Percentiles rank a stretch among this genome's conserved stretches.
phyloP scores from a whole-genome alignment of 768 basidiomycete species.

The Chalciporus chontae region DNA sequence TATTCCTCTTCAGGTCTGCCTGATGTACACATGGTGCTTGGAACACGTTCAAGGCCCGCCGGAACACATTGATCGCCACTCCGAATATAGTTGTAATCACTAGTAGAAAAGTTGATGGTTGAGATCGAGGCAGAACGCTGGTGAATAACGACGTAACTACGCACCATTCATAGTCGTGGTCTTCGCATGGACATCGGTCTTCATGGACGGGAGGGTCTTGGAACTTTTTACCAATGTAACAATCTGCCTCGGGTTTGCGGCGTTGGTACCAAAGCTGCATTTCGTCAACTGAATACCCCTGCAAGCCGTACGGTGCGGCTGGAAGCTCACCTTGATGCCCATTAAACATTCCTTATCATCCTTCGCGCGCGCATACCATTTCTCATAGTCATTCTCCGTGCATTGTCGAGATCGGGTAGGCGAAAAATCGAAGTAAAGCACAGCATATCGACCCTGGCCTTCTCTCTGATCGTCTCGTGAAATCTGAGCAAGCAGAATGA shows the following conservation, averaged over 20 bases:
- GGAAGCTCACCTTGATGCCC: conserved; percentile 76
- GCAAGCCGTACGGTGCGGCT: neutral
- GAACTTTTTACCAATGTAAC: conserved; percentile 90
- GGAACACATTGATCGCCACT: conserved; percentile 75
- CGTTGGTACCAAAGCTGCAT: conserved; percentile 89
- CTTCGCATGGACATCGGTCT: conserved; percentile 77
- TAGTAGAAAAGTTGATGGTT: conserved; percentile 24
- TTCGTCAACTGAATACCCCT: neutral
- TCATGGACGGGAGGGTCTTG: conserved; percentile 80
- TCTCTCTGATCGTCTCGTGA: conserved; percentile 52
- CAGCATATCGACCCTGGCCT: conserved; percentile 58
- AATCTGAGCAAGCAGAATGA: conserved; percentile 81
- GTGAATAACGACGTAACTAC: conserved; percentile 22
- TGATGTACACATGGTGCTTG: conserved; percentile 61
- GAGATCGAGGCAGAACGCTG: neutral
- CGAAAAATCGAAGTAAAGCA: conserved; percentile 83
- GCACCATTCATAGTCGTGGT: conserved; percentile 93
- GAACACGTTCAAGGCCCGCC: conserved; percentile 84
- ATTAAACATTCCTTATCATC: conserved; percentile 76
- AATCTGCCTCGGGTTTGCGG: conserved; percentile 77
- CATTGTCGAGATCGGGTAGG: conserved; percentile 69
- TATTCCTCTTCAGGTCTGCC: conserved; percentile 58
- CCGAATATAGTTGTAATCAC: conserved; percentile 87
- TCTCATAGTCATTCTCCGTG: conserved; percentile 67
- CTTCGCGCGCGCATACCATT: conserved; percentile 78